phyloP scores from a whole-genome alignment of 257 asterid species.

The Paraleonurus japonicus region DNA sequence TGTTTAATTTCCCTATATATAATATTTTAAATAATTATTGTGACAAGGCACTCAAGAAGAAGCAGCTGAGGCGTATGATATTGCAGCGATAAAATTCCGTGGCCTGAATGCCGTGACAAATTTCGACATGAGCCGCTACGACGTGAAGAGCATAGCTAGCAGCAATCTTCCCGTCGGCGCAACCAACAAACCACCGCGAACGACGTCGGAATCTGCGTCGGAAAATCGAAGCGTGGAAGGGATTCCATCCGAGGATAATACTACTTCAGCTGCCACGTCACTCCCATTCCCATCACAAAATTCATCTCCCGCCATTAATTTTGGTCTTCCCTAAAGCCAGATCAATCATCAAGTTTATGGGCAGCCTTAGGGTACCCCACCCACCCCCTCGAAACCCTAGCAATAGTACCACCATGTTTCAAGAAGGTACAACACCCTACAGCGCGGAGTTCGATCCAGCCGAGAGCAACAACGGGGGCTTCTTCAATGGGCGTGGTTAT shows the following conservation, averaged over 20 bases:
- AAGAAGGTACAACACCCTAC: slow-evolving; percentile 30
- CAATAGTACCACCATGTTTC: slow-evolving; percentile 2
- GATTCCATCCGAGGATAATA: slow-evolving; percentile 20
- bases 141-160: slow-evolving; percentile 64
- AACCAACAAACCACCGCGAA: slow-evolving; percentile 37
- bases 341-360: slow-evolving; percentile 45
- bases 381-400: slow-evolving; percentile 21
- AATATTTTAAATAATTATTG: not conserved
- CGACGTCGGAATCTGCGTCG: slow-evolving; percentile 38
- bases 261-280: slow-evolving; percentile 34
- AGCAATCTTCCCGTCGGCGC: slow-evolving; percentile 64
- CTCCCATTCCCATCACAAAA: slow-evolving; percentile 22
- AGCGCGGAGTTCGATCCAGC: slow-evolving; percentile 29
- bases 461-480: slow-evolving; percentile 17
- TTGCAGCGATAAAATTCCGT: slow-evolving; percentile 81
- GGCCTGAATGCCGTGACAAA: slow-evolving; percentile 80
- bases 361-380: slow-evolving; percentile 51
- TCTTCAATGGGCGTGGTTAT: slow-evolving; percentile 30
- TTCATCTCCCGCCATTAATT: slow-evolving; percentile 30
- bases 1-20: not conserved
- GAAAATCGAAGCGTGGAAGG: slow-evolving; percentile 33
- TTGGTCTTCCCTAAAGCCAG: slow-evolving; percentile 50
- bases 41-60: slow-evolving; percentile 75
- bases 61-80: slow-evolving; percentile 89
- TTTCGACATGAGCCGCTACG: slow-evolving; percentile 79